A percentile compares a stretch with the other conserved stretches of the same genome.
These are phyloP conservation scores for Dictyophora rubrovolvata DNA, from an alignment of 768 basidiomycete genomes.

Conservation along the genomic window DNA sequence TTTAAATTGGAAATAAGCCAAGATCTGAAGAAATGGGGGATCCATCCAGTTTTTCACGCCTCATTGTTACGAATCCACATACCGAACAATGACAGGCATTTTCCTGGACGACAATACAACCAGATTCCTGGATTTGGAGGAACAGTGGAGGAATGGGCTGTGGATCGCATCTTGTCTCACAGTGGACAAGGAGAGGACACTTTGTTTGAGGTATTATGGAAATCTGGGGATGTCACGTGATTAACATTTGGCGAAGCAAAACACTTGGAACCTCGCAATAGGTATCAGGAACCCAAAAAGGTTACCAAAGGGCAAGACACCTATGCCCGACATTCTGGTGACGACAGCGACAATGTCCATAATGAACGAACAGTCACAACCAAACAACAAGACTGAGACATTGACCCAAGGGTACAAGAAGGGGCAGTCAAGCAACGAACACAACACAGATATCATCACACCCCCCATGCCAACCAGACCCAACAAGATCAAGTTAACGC, in stretches of 20 bases:
- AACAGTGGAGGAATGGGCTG: slow-evolving; percentile 14
- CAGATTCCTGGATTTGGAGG: slow-evolving; percentile 18
- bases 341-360: too few species aligned
- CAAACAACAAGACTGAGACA: too few species aligned
- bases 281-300: too few species aligned
- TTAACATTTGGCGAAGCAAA: slow-evolving; percentile 17
- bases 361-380: too few species aligned
- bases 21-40: slow-evolving; percentile 15
- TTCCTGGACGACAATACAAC: slow-evolving; percentile 18
- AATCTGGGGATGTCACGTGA: slow-evolving; percentile 26
- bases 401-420: too few species aligned
- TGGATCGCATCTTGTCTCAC: slow-evolving; percentile 20
- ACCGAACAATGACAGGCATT: slow-evolving; percentile 25
- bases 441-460: too few species aligned
- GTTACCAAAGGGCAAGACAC: too few species aligned
- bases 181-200: slow-evolving; percentile 16
- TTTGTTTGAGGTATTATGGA: slow-evolving; percentile 25
- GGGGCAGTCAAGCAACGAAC: too few species aligned
- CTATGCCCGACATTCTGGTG: too few species aligned
- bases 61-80: slow-evolving; percentile 22
- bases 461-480: too few species aligned
- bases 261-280: slow-evolving; percentile 11
- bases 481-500: too few species aligned
- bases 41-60: slow-evolving; percentile 26
- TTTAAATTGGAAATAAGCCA: slow-evolving; percentile 21